Evolutionary conservation across 2,329 filamentous ascomycete species (phyloP), one percentile per base, ranked within the genome.

Genomic region (Diaporthe caulivora): DNA sequence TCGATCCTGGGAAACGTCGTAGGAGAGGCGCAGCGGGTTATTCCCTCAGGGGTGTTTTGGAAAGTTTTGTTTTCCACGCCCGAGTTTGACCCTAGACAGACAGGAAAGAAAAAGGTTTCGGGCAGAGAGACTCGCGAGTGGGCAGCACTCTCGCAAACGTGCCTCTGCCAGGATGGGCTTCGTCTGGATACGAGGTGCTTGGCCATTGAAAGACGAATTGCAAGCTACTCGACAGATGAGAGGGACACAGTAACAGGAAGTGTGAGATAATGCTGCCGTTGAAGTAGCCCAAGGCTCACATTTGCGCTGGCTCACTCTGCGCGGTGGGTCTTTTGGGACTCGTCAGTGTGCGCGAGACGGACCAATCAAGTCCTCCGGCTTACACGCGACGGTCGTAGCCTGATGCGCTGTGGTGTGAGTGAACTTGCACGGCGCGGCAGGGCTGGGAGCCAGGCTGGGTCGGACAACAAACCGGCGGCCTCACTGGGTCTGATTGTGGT

Each of bases 391-490:
- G 55, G 44, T 37, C 42, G 55, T 51, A 70, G 72, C 65, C 72
- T 71, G 65, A 70, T 57, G 62, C 72, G 55, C 55, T 24, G 54
- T 37, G 47, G 44, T 53, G 24, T 40, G 44, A 58, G 68, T 37
- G 47, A 67, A 54, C 31, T 53, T n/a, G 29, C 47, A 67, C 62
- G 62, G 62, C 44, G 62, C 71, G 42, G 64, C 71, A 70, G 44
- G 44, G 71, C 64, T 73, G 51, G 44, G 42, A 37, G 54, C 67
- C 47, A 73, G 73, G 71, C 71, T 75, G 73, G 51, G 29, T 24
- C 54, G 40, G 44, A 40, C 37, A 57, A 62, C 53, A 73, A 58
- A 49, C 34, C 53, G 73, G 73, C 73, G 73, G 73, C 73, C 73
- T 75, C 73, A 55, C 62, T 34, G 49, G 47, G 37, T 2, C 37